These are phyloP conservation scores for Meredithiella fracta DNA, from an alignment of 2,329 filamentous ascomycete genomes.

Conservation along the genomic window DNA sequence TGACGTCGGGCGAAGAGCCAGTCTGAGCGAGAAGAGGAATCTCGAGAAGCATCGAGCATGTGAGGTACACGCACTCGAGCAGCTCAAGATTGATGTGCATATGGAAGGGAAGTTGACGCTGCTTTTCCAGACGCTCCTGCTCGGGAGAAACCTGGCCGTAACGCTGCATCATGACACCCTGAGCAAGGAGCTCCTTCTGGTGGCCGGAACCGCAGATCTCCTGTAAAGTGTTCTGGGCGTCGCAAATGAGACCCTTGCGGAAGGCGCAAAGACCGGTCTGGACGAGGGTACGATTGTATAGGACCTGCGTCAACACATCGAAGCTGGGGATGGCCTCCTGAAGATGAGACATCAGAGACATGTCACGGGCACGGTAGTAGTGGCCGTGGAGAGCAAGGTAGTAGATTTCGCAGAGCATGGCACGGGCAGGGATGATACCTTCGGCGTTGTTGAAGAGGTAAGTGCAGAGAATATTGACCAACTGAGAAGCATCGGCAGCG, in stretches of 20 bases:
- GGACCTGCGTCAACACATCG: constrained; percentile 90
- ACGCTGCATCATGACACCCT: constrained; percentile 95
- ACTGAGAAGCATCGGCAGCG: constrained; percentile 49
- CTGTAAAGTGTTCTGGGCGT: constrained; percentile 92
- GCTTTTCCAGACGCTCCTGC: constrained; percentile 91
- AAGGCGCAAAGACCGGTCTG: constrained; percentile 97
- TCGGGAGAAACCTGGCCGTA: constrained; percentile 93
- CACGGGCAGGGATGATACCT: constrained; percentile 85
- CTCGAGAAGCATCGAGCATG: constrained; percentile 97
- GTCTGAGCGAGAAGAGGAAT: constrained; percentile 94
- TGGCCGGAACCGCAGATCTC: constrained; percentile 96
- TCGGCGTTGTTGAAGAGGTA: constrained; percentile 92
- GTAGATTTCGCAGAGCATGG: constrained; percentile 98
- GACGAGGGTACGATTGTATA: constrained; percentile 95
- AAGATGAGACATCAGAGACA: constrained; percentile 99
- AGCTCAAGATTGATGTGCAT: constrained; percentile 99
- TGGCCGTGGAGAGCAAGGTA: constrained; percentile 94
- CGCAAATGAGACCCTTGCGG: constrained; percentile 89
- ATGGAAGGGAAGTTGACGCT: constrained; percentile 96
- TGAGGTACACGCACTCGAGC: constrained; percentile 94
- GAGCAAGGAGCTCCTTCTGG: constrained; percentile 93
- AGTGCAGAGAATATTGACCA: constrained; percentile 79
- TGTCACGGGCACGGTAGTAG: constrained; percentile 93
- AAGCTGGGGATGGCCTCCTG: constrained; percentile 96
- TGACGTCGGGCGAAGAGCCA: constrained; percentile 88